Evolutionary conservation across 495 filamentous ascomycete species (phyloP), one percentile per base, ranked within the genome.

Genomic region (Xylaria palmicola): DNA sequence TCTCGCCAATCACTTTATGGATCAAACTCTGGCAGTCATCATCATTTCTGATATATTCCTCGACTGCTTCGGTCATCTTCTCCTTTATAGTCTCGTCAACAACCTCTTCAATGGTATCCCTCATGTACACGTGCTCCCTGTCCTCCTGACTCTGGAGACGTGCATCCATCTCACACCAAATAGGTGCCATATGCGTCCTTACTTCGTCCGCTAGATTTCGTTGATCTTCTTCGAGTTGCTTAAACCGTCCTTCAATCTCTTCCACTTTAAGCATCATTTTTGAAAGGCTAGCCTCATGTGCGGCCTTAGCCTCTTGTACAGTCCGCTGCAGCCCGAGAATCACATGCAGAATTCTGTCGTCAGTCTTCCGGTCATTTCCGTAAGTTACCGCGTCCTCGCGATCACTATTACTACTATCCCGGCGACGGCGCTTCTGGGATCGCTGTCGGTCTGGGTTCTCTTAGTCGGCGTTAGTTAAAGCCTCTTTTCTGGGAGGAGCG

Each of bases 201-300:
- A 56, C 53, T 17, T 56, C 53, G 17, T 56, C 53, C n/a, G 6
- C 53, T 27, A 56, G 15, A n/a, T 56, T n/a, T 10, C 27, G 53
- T n/a, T 56, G 53, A 9, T 7, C n/a, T 56, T 56, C 26, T 27
- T 56, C 53, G 1, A 56, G 39, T 19, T 34, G 7, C 39, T 56
- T 43, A 26, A 56, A 56, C 17, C 52, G 52, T 9, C n/a, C 52
- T 44, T 56, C 52, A 3, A 56, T 43, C 8, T 41, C 39, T 41
- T 56, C 53, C 20, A 56, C 19, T n/a, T 56, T 56, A 1, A 26
- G 3, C 52, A 55, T 41, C 0, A 55, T 30, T 9, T 43, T 30
- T 4, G 34, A 10, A 4, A 55, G 7, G 17, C 26, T 44, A 2
- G 26, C 39, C 27, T 56, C 53, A 20, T 44, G 15, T 17, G 27